phyloP scores from a whole-genome alignment of 768 basidiomycete species.

The Termitomyces sp. region DNA sequence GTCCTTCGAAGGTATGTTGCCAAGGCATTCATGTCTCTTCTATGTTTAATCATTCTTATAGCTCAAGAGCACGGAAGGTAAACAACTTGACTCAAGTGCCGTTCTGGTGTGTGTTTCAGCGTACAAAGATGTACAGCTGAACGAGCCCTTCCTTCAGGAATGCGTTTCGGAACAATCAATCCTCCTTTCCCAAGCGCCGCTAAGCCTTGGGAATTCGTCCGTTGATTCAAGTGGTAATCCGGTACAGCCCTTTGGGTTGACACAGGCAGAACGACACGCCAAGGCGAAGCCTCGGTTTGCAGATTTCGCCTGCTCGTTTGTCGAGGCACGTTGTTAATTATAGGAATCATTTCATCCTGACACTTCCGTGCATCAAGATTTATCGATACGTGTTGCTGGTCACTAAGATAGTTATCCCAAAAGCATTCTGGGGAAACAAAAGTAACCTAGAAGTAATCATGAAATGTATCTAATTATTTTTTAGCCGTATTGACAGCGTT shows the following conservation, averaged over 20 bases:
- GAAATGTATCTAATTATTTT: conserved; percentile 37
- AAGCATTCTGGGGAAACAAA: conserved; percentile 72
- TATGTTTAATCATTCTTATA: conserved; percentile 13
- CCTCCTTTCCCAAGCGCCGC: conserved; percentile 49
- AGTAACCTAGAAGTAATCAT: conserved; percentile 58
- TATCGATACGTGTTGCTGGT: conserved; percentile 59
- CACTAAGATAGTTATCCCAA: conserved; percentile 68
- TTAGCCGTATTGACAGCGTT: neutral
- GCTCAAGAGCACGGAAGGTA: conserved; percentile 33
- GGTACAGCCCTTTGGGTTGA: conserved; percentile 38
- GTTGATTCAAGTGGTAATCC: conserved; percentile 48
- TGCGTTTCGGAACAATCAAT: conserved; percentile 68
- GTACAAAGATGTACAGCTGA: neutral
- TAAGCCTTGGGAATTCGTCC: conserved; percentile 34
- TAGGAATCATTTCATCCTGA: neutral
- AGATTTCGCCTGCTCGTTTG: conserved; percentile 64
- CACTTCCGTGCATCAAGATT: conserved; percentile 43
- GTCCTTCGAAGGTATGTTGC: conserved; percentile 66
- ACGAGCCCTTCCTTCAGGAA: conserved; percentile 40
- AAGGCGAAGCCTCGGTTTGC: conserved; percentile 69
- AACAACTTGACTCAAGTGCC: conserved; percentile 51
- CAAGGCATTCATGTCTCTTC: neutral
- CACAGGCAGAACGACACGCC: conserved; percentile 40
- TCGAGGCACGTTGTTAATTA: conserved; percentile 44
- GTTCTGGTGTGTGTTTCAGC: conserved; percentile 46